phyloP scores from a whole-genome alignment of 2,329 filamentous ascomycete genomes.

The Neobulgaria alba region DNA sequence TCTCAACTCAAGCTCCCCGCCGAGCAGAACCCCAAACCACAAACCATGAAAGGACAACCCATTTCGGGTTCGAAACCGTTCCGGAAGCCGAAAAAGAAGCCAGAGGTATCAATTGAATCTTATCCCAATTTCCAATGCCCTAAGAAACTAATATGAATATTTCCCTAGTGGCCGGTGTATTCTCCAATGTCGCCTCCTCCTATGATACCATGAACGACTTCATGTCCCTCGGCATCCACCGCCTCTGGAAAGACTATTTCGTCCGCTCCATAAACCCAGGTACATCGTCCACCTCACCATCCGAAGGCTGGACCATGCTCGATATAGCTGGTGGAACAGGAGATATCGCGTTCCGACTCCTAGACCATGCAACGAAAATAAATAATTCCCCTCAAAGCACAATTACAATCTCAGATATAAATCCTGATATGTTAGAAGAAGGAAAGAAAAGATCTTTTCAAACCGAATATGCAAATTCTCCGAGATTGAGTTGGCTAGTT shows the following conservation, averaged over 20 bases:
- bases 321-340: slow-evolving; percentile 96
- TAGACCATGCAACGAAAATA: slow-evolving; percentile 75
- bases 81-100: slow-evolving; percentile 29
- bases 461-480: slow-evolving; percentile 44
- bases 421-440: slow-evolving; percentile 86
- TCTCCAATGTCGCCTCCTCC: slow-evolving; percentile 78
- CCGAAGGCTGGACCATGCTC: slow-evolving; percentile 63
- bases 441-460: slow-evolving; percentile 67
- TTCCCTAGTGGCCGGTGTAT: slow-evolving; percentile 55
- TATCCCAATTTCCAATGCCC: background rate
- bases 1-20: slow-evolving; percentile 9
- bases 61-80: slow-evolving; percentile 31
- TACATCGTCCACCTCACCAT: slow-evolving; percentile 36
- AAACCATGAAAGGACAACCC: slow-evolving; percentile 27
- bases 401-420: slow-evolving; percentile 94
- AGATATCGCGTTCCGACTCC: slow-evolving; percentile 94
- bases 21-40: slow-evolving; percentile 12
- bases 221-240: slow-evolving; percentile 96
- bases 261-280: slow-evolving; percentile 78
- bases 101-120: slow-evolving; percentile 21
- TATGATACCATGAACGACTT: slow-evolving; percentile 99
- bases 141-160: slow-evolving; percentile 9
- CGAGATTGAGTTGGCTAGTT: slow-evolving; percentile 66
- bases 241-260: slow-evolving; percentile 96
- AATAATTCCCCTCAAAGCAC: slow-evolving; percentile 72